These are phyloP conservation scores for Ziziphus jujuba DNA, from an alignment of 306 rosid species.

Conservation along the genomic window DNA sequence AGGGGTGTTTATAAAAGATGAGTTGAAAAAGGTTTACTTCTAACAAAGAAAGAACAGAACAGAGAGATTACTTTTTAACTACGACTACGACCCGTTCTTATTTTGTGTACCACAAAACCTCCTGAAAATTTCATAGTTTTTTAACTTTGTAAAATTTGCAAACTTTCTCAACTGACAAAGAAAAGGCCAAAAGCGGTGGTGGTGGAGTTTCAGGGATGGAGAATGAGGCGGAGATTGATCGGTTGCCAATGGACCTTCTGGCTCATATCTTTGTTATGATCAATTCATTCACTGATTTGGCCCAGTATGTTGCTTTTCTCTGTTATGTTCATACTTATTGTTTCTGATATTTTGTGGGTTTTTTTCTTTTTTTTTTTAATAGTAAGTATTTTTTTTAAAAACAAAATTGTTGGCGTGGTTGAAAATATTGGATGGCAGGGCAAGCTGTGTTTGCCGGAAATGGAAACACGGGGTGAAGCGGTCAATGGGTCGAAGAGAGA, in stretches of 20 bases:
- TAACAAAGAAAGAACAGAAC: background rate
- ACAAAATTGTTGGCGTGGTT: too few species aligned
- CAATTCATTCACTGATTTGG: slow-evolving; percentile 88
- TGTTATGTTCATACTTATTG: background rate
- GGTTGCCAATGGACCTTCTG: slow-evolving; percentile 72
- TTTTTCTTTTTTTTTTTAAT: background rate
- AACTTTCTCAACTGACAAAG: too few species aligned
- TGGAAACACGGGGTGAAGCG: slow-evolving; percentile 86
- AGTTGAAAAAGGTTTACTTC: background rate
- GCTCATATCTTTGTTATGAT: slow-evolving; percentile 67
- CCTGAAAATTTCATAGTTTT: too few species aligned
- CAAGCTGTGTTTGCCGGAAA: slow-evolving; percentile 83
- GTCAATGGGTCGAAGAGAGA: slow-evolving; percentile 61
- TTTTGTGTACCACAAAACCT: background rate
- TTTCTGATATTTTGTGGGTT: background rate
- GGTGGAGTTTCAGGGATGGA: slow-evolving; percentile 29
- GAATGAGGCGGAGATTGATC: slow-evolving; percentile 68
- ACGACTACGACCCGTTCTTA: slow-evolving; percentile 15
- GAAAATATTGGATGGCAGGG: slow-evolving; percentile 40
- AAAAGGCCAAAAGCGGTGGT: background rate
- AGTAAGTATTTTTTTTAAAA: background rate
- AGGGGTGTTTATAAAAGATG: background rate
- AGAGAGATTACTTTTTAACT: background rate
- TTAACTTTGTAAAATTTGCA: too few species aligned
- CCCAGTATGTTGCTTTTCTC: slow-evolving; percentile 49